These are phyloP conservation scores for Hirschfeldia incana DNA, from an alignment of 345 rosid genomes.

Conservation along the genomic window DNA sequence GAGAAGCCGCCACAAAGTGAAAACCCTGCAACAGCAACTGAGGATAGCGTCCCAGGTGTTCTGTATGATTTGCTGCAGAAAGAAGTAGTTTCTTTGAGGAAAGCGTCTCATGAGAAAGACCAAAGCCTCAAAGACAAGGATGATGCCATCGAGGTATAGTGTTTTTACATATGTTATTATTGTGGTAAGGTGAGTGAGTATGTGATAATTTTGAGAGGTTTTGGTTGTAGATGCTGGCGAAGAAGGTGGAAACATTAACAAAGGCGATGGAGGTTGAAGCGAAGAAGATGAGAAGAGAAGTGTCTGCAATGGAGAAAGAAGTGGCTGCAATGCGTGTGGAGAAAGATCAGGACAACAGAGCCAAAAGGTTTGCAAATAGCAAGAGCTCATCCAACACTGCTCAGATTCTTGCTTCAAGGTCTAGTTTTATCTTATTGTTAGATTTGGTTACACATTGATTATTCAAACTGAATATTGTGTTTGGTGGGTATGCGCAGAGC, in stretches of 20 bases:
- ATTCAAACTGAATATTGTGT: background rate
- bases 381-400: background rate
- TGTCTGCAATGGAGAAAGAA: background rate
- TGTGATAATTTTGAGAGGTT: background rate
- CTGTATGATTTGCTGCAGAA: background rate
- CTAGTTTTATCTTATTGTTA: background rate
- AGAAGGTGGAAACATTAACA: background rate
- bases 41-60: background rate
- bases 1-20: background rate
- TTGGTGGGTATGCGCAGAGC: background rate
- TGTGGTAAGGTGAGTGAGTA: background rate
- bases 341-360: background rate
- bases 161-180: background rate
- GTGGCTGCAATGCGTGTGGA: background rate
- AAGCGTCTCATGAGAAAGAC: background rate
- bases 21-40: background rate
- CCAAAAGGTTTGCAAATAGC: background rate
- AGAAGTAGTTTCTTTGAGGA: background rate
- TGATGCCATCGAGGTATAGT: background rate
- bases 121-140: background rate
- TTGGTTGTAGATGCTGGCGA: background rate
- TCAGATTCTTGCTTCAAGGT: background rate
- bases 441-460: background rate
- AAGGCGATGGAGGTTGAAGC: background rate
- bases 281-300: background rate